phyloP scores from a whole-genome alignment of 192 early-diverging fungal species.

The Mortierella alpina region DNA sequence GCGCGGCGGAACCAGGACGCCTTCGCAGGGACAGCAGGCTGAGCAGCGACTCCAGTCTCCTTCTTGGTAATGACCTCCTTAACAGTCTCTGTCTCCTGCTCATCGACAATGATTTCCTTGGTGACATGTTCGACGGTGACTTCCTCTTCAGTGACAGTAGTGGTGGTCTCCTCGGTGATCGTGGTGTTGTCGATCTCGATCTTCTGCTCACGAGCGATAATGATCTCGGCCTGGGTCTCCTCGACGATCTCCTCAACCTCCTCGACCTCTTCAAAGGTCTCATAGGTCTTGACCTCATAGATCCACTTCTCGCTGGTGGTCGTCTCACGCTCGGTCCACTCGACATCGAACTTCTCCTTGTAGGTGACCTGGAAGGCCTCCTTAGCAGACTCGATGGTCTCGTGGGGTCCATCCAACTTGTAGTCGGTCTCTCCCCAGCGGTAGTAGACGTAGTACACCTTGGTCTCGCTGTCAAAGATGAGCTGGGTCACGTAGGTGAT shows the following conservation, averaged over 20 bases:
- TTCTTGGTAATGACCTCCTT: constrained; percentile 1
- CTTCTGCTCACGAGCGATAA: constrained; percentile 30
- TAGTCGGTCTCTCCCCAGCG: constrained; percentile 36
- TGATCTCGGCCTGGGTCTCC: constrained; percentile 19
- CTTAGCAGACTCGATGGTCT: constrained; percentile 35
- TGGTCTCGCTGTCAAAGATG: constrained; percentile 12
- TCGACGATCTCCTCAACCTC: constrained; percentile 41
- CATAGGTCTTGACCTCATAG: constrained; percentile 41
- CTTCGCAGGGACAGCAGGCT: constrained; percentile 11
- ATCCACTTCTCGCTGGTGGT: constrained; percentile 18
- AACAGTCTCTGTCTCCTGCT: neutral
- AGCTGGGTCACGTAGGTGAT: constrained; percentile 25
- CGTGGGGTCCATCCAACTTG: constrained; percentile 39
- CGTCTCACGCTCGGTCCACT: constrained; percentile 28
- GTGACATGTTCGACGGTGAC: neutral
- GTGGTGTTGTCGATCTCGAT: constrained; percentile 1
- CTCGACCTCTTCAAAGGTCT: constrained; percentile 29
- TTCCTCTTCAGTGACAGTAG: too few relatives aligned
- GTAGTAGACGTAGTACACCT: too few relatives aligned
- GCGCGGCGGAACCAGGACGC: constrained; percentile 22
- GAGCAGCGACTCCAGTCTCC: constrained; percentile 1
- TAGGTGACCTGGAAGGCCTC: constrained; percentile 30
- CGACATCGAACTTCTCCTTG: constrained; percentile 21
- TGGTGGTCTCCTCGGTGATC: too few relatives aligned
- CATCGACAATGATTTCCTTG: neutral